A percentile compares a stretch with the other conserved stretches of the same genome.
These are phyloP conservation scores for Triglochin maritima DNA, from an alignment of 106 monocot genomes.

Conservation along the genomic window DNA sequence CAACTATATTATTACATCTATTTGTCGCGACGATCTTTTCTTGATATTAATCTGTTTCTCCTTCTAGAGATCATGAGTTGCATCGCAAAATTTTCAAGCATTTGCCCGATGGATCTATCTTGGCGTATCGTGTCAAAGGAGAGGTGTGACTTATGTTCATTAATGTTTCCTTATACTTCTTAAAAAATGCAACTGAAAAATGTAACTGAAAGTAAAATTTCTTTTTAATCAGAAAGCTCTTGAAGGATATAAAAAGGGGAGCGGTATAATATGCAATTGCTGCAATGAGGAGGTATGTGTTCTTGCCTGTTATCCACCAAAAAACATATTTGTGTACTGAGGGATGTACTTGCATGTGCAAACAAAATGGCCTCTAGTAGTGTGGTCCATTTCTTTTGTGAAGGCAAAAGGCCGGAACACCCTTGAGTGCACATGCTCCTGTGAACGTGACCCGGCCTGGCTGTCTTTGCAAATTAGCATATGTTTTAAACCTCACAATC, in stretches of 20 bases:
- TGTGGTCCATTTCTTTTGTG: no score
- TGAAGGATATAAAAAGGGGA: slow-evolving; percentile 41
- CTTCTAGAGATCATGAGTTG: slow-evolving; percentile 33
- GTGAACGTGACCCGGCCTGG: no score
- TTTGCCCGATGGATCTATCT: not conserved
- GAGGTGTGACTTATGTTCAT: not conserved
- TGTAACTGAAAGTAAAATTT: not conserved
- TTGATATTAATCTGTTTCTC: not conserved
- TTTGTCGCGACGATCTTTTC: no score
- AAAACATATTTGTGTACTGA: not conserved
- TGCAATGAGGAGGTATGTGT: slow-evolving; percentile 36
- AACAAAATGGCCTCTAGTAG: no score
- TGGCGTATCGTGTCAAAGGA: not conserved
- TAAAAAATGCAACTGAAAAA: not conserved
- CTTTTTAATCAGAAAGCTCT: slow-evolving; percentile 30
- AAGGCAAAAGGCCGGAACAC: no score
- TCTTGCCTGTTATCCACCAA: not conserved
- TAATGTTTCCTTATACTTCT: not conserved
- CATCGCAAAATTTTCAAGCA: slow-evolving; percentile 40
- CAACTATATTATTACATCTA: no score
- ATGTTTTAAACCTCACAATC: not conserved
- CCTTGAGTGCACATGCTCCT: no score
- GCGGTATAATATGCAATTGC: slow-evolving; percentile 42
- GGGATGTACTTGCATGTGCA: no score
- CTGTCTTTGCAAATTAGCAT: no score